Base-by-base conservation (phyloP, 208 protist genomes). In the Dictyostelium gargantuum region DNA sequence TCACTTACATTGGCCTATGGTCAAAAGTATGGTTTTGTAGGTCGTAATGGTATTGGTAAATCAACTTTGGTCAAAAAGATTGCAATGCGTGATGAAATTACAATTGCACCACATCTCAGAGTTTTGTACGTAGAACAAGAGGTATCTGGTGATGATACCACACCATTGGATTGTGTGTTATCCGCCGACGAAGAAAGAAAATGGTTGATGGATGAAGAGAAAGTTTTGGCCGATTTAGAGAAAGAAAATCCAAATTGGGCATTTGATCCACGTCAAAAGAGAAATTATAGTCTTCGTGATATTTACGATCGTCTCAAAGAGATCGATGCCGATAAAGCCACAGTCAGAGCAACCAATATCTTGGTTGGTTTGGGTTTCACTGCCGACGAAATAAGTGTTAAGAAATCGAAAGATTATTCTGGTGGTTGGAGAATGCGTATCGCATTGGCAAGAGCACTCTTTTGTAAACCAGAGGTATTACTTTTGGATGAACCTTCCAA, bases 81-180 rank as follows among this genome's bases (percentile, higher is more conserved):
- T 82, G 96, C 97, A 11, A 58, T 75, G 19, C 35, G 91, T 19
- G 97, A 98, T 91, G 95, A 95, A 35, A 97, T 98, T 58, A 97
- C 97, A 21, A 98, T 99, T 38, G 99, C 98, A 38, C 96, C 96
- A 32, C 98, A 99, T 96, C 95, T 99, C 76, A 97, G 99, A 91
- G 99, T 99, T 74, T 95, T 99, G 17, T 98, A 99, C 93, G 98
- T 99, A 52, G 98, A 99, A 94, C 98, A 99, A 96, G 99, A 99
- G 91, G 98, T 99, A 44, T 54, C 73, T 38, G 95, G 91, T 52
- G 84, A 91, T 38, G 86, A 95, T 6, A 91, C 58, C 29, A 93
- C 94, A 13, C 79, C 91, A 61, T 40, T 93, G 1, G 66, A 95
- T 38, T 97, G 97, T 48, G 94, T 99, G 50, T 95, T 99, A 21